phyloP scores from a whole-genome alignment of 2,329 filamentous ascomycete genomes.

The Colletotrichum limetticola region DNA sequence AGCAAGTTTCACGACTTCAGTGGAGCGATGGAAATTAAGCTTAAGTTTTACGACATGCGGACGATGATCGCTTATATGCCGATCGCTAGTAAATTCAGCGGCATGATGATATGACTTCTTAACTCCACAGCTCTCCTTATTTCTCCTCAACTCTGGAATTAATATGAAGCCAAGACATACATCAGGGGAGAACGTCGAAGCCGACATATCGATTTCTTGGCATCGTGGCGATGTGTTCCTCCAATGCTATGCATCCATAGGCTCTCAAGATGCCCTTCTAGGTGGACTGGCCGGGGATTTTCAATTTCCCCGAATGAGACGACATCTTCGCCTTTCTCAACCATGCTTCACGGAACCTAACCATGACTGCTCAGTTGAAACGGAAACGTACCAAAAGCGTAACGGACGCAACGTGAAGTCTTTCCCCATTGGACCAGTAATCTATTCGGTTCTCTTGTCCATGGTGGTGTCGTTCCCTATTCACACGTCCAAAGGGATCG shows the following conservation, averaged over 20 bases:
- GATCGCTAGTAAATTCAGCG: not conserved
- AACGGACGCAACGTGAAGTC: not conserved
- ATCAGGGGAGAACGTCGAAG: not conserved
- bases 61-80: constrained; percentile 4
- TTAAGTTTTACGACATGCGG: not conserved
- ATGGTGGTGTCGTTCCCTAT: not conserved
- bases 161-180: not conserved
- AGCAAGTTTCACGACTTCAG: not conserved
- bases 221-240: not conserved
- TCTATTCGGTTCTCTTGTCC: constrained; percentile 1
- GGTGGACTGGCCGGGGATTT: not conserved
- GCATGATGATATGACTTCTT: not conserved
- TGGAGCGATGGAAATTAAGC: not conserved
- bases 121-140: not conserved
- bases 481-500: not conserved
- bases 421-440: constrained; percentile 18
- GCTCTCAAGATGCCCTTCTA: not conserved
- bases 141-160: not conserved
- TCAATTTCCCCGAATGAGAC: constrained; percentile 17
- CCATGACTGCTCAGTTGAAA: not conserved
- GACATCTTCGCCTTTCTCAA: not conserved
- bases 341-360: not conserved
- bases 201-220: not conserved
- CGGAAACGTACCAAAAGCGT: not conserved
- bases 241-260: not conserved